Evolutionary conservation across 495 filamentous ascomycete species (phyloP), one percentile per base, ranked within the genome.

Genomic region (Cudoniella acicularis): DNA sequence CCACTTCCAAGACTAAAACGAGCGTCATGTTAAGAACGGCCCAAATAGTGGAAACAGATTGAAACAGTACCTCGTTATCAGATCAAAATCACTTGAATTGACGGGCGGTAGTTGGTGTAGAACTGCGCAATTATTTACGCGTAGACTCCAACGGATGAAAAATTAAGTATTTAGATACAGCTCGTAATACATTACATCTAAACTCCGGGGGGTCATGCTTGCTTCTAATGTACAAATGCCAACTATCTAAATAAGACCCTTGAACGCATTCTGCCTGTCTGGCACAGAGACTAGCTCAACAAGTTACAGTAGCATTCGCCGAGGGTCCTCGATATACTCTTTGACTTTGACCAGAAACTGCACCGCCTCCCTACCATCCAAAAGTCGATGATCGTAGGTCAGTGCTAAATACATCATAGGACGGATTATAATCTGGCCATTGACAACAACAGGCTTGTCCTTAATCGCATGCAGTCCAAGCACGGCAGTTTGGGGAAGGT

Each of bases 381-480:
- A 78, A 40, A 98, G 82, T 62, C 94, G 88, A 73, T 98, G 94
- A 68, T 98, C 94, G 70, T 98, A 98, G 16, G 94, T 98, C 51
- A 98, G 82, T 42, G 94, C 95, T 42, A 98, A 84, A 64, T 96
- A 97, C 94, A 98, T 98, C 91, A 98, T 98, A 22, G 95, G 94
- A 60, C 94, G 84, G 62, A 96, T 88, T 69, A 96, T 93, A 42
- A 98, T 73, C 76, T 96, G 91, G 50, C 95, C 94, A 67, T 96
- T 91, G 43, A 98, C 75, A 23, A 79, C 92, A 40, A 97, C 88
- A 0, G 93, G 83, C 68, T 88, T 92, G 42, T 98, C 92, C 80
- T 98, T 98, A 73, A 96, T 97, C 25, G 93, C 91, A 73, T 98
- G 94, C n/a, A 98, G 85, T 55, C 94, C 94, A 56, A 98, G 80